Base-by-base conservation (phyloP, 192 early-diverging fungal genomes). In the Podila epigama region DNA sequence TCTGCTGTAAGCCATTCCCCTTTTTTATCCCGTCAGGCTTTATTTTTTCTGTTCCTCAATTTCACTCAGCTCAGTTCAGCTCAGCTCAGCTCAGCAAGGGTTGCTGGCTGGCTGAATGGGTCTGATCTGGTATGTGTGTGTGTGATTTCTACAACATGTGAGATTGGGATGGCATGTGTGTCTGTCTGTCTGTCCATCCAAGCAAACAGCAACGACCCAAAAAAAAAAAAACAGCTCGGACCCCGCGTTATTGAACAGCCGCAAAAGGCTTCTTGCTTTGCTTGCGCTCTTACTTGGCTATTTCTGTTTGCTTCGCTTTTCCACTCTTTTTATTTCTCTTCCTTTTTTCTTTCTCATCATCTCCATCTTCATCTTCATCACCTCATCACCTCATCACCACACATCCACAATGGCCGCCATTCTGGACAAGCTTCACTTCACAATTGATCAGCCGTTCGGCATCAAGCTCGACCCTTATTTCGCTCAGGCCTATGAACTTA, bases 401-500 rank as follows among this genome's bases (percentile, higher is more conserved):
- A n/a, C n/a, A n/a, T 48, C 44, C 44, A 22, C n/a, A 48, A 48
- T 48, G 44, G 64, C 72, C 63, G 66, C 70, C 61, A 51, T 70
- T 55, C 50, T 84, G 60, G 79, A 75, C 69, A 68, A 80, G 61
- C 57, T 81, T 61, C 63, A 81, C 53, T 86, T 86, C 53, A 66
- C 66, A 20, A 41, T 82, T 53, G 84, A 88, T 57, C 82, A 81
- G 48, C 87, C 87, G 33, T 88, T 88, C 69, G 87, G 87, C 50
- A 71, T 86, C 53, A 80, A 80, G 58, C 69, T 88, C 55, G 75
- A 88, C 63, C 67, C 72, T 55, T 84, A 79, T 58, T 87, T 88
- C 67, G 69, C 66, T 36, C 58, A 83, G 58, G 79, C 65, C 18
- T 88, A 83, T 53, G 61, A 70, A n/a, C 68, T 78, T 58, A 60